Evolutionary conservation across 495 filamentous ascomycete genomes (phyloP).

Genomic region (Haplographium delicatum): DNA sequence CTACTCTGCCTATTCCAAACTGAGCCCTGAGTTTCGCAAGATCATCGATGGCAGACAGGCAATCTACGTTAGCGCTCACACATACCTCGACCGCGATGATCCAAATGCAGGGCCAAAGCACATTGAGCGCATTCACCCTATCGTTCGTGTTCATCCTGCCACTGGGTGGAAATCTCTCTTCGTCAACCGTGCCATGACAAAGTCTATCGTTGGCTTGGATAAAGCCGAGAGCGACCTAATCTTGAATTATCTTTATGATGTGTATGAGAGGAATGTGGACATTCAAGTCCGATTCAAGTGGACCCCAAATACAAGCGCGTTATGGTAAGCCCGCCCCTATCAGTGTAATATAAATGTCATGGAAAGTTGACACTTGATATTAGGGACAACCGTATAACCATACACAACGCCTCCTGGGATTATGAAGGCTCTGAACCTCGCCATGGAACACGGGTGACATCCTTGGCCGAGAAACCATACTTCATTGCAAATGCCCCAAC

Average conservation of each 20-base stretch:
- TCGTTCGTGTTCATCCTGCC: slow-evolving; percentile 69
- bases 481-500: slow-evolving; percentile 56
- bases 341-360: background rate
- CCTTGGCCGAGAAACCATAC: slow-evolving; percentile 66
- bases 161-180: slow-evolving; percentile 77
- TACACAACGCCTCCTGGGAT: slow-evolving; percentile 62
- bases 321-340: slow-evolving; percentile 40
- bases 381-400: slow-evolving; percentile 66
- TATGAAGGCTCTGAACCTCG: slow-evolving; percentile 50
- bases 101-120: slow-evolving; percentile 56
- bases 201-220: slow-evolving; percentile 61
- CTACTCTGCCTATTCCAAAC: slow-evolving; percentile 66
- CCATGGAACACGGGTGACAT: slow-evolving; percentile 56
- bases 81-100: slow-evolving; percentile 60
- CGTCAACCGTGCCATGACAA: slow-evolving; percentile 56
- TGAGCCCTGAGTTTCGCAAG: slow-evolving; percentile 62
- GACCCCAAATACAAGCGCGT: slow-evolving; percentile 59
- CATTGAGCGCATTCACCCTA: slow-evolving; percentile 59
- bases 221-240: slow-evolving; percentile 59
- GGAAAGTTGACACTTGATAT: background rate
- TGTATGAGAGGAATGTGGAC: slow-evolving; percentile 74
- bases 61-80: slow-evolving; percentile 61
- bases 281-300: slow-evolving; percentile 66
- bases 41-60: slow-evolving; percentile 65
- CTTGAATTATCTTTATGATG: slow-evolving; percentile 53